Conservation (phyloP, 441 rosid genomes). For the Mallotus repandus region DNA sequence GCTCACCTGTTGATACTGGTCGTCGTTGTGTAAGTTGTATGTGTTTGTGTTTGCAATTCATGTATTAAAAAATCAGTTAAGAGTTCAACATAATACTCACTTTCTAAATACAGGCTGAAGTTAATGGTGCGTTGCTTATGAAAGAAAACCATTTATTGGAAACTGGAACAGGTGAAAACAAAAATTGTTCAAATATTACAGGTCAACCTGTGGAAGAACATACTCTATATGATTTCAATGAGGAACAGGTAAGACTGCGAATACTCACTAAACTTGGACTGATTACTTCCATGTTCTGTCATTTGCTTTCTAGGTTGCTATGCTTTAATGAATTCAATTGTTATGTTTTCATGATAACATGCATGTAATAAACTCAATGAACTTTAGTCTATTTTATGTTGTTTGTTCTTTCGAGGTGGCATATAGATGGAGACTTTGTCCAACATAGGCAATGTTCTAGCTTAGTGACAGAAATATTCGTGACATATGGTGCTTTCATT, state of each 20-base stretch:
- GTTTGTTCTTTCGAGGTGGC: not conserved
- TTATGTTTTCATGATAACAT: not conserved
- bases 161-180: conserved; percentile 30
- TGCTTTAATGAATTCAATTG: not conserved
- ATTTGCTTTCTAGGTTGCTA: not conserved
- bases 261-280: conserved; percentile 4
- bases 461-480: not conserved
- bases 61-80: conserved; percentile 37
- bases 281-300: conserved; percentile 4
- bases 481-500: not conserved
- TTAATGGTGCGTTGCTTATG: conserved; percentile 45
- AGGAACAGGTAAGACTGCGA: conserved; percentile 63
- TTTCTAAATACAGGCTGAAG: conserved; percentile 57
- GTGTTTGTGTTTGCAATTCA: conserved; percentile 73
- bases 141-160: conserved; percentile 41
- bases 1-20: conserved; percentile 48
- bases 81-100: conserved; percentile 55
- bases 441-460: not conserved
- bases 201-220: conserved; percentile 40
- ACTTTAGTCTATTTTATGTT: not conserved
- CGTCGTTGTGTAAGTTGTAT: conserved; percentile 99
- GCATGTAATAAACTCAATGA: not conserved
- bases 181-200: conserved; percentile 30
- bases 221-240: conserved; percentile 59
- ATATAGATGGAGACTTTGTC: not conserved